phyloP scores from a whole-genome alignment of 148 eudicot species.

The Drosera capensis region DNA sequence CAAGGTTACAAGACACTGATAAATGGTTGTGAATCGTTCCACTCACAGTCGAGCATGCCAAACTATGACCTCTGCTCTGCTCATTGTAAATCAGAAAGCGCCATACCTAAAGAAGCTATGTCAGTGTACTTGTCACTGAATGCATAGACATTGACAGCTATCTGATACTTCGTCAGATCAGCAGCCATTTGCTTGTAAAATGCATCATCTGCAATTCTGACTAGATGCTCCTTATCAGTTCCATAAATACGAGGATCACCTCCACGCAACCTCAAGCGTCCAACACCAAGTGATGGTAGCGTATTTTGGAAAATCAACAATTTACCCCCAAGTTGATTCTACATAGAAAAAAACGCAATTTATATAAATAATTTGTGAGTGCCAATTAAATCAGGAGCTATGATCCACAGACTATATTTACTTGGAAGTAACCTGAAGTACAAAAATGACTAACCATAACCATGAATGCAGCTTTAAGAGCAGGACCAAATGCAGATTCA shows the following conservation, averaged over 20 bases:
- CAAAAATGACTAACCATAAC: constrained; percentile 67
- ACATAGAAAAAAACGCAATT: constrained; percentile 10
- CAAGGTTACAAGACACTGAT: too few species aligned
- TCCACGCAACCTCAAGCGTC: constrained; percentile 84
- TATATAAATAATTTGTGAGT: constrained; percentile 1
- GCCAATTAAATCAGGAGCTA: background rate
- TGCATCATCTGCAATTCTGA: constrained; percentile 82
- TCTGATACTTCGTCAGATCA: constrained; percentile 84
- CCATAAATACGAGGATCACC: constrained; percentile 72
- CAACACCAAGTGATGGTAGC: constrained; percentile 85
- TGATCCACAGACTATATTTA: too few species aligned
- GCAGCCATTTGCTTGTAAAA: constrained; percentile 99
- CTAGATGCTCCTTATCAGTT: constrained; percentile 79
- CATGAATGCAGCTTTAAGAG: constrained; percentile 89
- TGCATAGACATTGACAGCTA: constrained; percentile 79
- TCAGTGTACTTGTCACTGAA: constrained; percentile 95
- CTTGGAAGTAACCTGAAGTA: too few species aligned
- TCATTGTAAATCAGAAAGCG: too few species aligned
- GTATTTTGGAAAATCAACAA: constrained; percentile 86
- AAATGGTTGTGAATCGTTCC: too few species aligned
- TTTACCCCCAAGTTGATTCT: constrained; percentile 97
- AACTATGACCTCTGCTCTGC: background rate
- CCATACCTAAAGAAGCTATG: constrained; percentile 80
- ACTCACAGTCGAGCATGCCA: too few species aligned
- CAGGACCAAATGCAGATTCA: constrained; percentile 99